These are phyloP conservation scores for Ascochyta koolunga DNA, from an alignment of 2,329 filamentous ascomycete species.

Conservation along the genomic window DNA sequence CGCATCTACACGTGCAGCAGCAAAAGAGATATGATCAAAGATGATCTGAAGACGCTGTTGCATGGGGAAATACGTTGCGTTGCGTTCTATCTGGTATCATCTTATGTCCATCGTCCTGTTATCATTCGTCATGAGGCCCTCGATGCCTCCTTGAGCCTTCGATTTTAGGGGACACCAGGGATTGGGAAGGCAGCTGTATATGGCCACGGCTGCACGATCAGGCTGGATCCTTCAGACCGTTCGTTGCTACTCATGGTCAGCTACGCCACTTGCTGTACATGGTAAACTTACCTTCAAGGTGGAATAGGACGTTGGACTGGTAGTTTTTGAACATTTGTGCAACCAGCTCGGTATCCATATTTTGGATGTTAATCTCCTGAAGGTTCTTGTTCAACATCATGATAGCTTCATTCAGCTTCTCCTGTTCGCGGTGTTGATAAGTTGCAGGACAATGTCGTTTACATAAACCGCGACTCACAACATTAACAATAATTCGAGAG, in stretches of 20 bases:
- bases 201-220: constrained; percentile 47
- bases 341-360: constrained; percentile 98
- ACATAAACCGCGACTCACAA: constrained; percentile 66
- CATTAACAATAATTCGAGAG: constrained; percentile 95
- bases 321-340: constrained; percentile 99
- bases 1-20: neutral
- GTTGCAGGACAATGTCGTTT: neutral
- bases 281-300: constrained; percentile 78
- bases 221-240: constrained; percentile 79
- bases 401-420: constrained; percentile 95
- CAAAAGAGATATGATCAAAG: too few species aligned
- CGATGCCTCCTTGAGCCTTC: neutral
- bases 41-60: neutral
- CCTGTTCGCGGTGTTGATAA: constrained; percentile 60
- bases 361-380: constrained; percentile 96
- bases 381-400: constrained; percentile 91
- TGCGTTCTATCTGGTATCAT: constrained; percentile 7
- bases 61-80: neutral
- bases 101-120: neutral
- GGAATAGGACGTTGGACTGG: constrained; percentile 95
- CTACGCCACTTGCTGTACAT: neutral
- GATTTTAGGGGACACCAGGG: neutral
- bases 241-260: constrained; percentile 66
- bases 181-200: neutral
- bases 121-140: neutral